Conservation (phyloP, 768 basidiomycete species). For the Termitomyces eurrhizus region DNA sequence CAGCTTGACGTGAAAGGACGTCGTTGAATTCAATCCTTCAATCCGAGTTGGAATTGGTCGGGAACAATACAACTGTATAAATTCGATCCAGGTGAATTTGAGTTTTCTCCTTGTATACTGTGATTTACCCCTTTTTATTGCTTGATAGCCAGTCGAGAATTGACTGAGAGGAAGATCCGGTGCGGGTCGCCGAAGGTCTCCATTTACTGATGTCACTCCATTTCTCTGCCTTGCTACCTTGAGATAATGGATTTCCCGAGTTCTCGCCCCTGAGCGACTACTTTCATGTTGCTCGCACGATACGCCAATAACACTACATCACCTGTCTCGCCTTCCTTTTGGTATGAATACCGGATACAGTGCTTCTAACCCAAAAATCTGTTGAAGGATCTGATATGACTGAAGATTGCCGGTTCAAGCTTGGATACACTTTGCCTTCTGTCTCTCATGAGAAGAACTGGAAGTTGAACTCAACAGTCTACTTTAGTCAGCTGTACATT, state of each 20-base stretch:
- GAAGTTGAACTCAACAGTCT: slow-evolving; percentile 1
- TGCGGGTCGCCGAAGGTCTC: neutral
- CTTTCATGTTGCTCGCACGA: neutral
- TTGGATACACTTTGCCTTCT: slow-evolving; percentile 12
- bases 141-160: neutral
- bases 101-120: neutral
- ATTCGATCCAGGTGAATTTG: neutral
- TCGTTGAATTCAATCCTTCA: neutral
- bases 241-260: neutral
- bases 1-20: neutral
- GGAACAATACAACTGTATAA: neutral
- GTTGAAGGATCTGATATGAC: slow-evolving; percentile 6
- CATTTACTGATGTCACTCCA: neutral
- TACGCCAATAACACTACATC: neutral
- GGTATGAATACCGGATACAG: slow-evolving; percentile 1
- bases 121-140: neutral
- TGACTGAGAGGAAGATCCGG: neutral
- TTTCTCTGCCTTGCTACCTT: neutral
- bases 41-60: neutral
- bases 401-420: slow-evolving; percentile 4
- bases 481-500: neutral
- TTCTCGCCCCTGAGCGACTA: neutral
- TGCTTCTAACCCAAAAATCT: slow-evolving; percentile 4
- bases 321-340: neutral
- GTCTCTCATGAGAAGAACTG: neutral